phyloP scores from a whole-genome alignment of 2,329 filamentous ascomycete species.

The Colletotrichum sp. region DNA sequence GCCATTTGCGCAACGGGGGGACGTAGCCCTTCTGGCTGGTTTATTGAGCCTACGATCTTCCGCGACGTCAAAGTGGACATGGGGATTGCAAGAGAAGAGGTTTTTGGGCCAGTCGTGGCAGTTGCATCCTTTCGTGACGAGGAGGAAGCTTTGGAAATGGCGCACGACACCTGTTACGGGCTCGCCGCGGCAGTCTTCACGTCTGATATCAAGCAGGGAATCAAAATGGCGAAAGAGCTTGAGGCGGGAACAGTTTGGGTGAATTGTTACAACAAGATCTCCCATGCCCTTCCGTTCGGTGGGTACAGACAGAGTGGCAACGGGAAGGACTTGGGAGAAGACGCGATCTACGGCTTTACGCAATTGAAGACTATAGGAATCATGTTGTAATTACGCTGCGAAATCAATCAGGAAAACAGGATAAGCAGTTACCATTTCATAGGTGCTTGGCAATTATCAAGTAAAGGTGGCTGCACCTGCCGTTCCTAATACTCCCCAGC shows the following conservation, averaged over 20 bases:
- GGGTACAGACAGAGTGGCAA: neutral
- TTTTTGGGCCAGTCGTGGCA: neutral
- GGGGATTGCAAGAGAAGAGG: neutral
- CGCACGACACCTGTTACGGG: neutral
- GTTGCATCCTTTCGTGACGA: neutral
- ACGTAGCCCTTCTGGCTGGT: neutral
- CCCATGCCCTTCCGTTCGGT: neutral
- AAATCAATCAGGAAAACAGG: neutral
- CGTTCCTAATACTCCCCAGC: neutral
- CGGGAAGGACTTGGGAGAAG: neutral
- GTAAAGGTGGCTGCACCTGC: neutral
- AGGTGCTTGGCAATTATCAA: neutral
- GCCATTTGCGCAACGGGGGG: neutral
- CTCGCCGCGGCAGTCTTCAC: neutral
- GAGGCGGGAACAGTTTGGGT: neutral
- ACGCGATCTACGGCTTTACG: neutral
- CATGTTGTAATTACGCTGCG: neutral
- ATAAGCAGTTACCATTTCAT: fast-evolving
- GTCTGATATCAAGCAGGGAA: neutral
- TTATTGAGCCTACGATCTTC: neutral
- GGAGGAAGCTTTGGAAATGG: neutral
- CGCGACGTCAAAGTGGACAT: neutral
- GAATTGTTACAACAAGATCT: neutral
- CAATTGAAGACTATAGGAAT: neutral
- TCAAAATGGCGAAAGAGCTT: neutral